phyloP scores from a whole-genome alignment of 192 early-diverging fungal species.

The Geranomyces michiganensis region DNA sequence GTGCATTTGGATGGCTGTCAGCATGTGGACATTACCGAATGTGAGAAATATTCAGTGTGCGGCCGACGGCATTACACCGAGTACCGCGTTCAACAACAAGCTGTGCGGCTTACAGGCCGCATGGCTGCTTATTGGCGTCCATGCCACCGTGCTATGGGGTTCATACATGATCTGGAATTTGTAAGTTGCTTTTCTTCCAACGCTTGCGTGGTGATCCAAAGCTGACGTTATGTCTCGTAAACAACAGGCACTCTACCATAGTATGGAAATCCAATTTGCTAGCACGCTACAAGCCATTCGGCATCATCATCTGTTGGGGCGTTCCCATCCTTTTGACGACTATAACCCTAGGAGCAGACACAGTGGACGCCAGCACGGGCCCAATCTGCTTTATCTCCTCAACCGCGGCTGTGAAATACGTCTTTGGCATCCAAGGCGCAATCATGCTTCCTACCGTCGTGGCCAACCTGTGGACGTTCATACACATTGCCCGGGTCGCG shows the following conservation, averaged over 20 bases:
- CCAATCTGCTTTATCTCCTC: constrained; percentile 24
- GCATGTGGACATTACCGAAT: constrained; percentile 14
- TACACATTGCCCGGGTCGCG: constrained; percentile 32
- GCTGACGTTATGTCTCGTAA: not conserved
- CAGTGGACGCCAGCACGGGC: constrained; percentile 27
- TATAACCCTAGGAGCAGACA: constrained; percentile 16
- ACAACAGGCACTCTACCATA: constrained; percentile 31
- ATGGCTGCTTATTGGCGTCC: constrained; percentile 24
- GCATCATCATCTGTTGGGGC: constrained; percentile 35
- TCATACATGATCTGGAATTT: constrained; percentile 38
- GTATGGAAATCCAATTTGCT: constrained; percentile 34
- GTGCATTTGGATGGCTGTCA: constrained; percentile 29
- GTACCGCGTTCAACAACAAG: constrained; percentile 32
- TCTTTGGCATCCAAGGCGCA: constrained; percentile 29
- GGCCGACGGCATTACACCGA: constrained; percentile 26
- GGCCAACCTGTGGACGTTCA: constrained; percentile 27
- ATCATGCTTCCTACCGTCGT: constrained; percentile 28
- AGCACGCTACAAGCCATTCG: constrained; percentile 31
- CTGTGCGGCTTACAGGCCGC: constrained; percentile 32
- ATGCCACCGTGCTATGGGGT: constrained; percentile 33
- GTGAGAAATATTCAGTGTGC: constrained; percentile 31
- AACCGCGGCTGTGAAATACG: constrained; percentile 14
- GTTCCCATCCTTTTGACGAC: constrained; percentile 22
- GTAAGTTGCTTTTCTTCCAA: constrained; percentile 3
- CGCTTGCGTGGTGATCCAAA: not conserved